Evolutionary conservation across 202 grass and related monocot genomes (phyloP).

Genomic region (Cymbopogon flexuosus): DNA sequence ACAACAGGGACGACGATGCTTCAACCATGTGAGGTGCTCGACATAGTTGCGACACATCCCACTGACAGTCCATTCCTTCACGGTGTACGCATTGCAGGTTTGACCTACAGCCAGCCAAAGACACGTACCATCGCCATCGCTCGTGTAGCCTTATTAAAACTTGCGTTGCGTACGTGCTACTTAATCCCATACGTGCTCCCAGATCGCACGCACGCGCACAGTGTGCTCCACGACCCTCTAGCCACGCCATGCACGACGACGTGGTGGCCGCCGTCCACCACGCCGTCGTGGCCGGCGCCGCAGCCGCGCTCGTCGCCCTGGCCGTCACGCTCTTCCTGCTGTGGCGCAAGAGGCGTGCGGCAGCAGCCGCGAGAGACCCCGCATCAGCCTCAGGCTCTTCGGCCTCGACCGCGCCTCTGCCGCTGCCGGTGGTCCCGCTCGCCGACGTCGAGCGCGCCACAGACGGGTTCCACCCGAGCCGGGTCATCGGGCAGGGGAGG

Average conservation of each 20-base stretch:
- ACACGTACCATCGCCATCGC: background rate
- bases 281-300: constrained; percentile 16
- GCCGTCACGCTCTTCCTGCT: constrained; percentile 39
- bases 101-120: background rate
- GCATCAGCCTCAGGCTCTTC: background rate
- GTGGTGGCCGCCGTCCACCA: constrained; percentile 30
- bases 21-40: background rate
- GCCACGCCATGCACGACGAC: constrained; percentile 29
- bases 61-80: background rate
- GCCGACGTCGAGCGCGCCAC: constrained; percentile 60
- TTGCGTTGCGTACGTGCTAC: constrained; percentile 18
- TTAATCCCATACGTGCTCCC: constrained; percentile 25
- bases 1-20: background rate
- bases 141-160: background rate
- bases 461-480: constrained; percentile 57
- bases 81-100: background rate
- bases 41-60: background rate
- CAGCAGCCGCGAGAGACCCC: background rate
- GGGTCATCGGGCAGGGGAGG: constrained; percentile 44
- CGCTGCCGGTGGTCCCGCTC: constrained; percentile 36
- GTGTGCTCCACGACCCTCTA: background rate
- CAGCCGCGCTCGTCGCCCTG: constrained; percentile 33
- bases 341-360: constrained; percentile 37
- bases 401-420: background rate
- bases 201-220: background rate